Evolutionary conservation across 1,284 basidiomycete genomes (phyloP).

Genomic region (Earliella scabrosa): DNA sequence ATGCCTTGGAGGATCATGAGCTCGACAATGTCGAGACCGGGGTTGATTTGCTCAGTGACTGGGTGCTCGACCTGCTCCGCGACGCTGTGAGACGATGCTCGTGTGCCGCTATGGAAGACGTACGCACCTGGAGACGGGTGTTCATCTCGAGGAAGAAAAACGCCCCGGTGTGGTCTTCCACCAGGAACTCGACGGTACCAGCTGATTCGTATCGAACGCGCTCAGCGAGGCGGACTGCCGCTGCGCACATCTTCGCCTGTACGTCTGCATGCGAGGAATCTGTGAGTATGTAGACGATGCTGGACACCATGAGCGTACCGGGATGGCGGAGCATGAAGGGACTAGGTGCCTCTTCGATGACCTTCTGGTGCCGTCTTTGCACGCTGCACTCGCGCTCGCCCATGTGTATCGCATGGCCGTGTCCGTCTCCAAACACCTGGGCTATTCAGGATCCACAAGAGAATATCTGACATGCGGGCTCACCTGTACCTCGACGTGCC

Average conservation of each 20-base stretch:
- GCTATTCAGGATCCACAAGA: not conserved
- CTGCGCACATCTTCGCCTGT: constrained; percentile 51
- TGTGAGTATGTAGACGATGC: too few species aligned
- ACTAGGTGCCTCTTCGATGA: constrained; percentile 72
- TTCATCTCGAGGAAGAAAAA: constrained; percentile 84
- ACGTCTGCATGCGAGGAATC: constrained; percentile 36
- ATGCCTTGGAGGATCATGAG: constrained; percentile 67
- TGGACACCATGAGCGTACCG: constrained; percentile 32
- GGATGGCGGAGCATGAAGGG: constrained; percentile 49
- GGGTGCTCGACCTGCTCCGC: constrained; percentile 65
- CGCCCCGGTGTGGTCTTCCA: constrained; percentile 54
- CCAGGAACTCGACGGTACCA: constrained; percentile 74
- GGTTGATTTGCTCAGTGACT: constrained; percentile 63
- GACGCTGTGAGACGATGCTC: not conserved
- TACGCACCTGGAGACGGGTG: constrained; percentile 62
- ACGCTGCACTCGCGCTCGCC: constrained; percentile 75
- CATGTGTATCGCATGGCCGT: constrained; percentile 63
- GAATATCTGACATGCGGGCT: constrained; percentile 1
- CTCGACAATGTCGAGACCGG: constrained; percentile 65
- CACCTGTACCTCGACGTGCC: constrained; percentile 74
- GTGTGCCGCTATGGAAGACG: not conserved
- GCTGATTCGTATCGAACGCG: constrained; percentile 62
- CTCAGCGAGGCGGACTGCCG: constrained; percentile 55
- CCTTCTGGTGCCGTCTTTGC: constrained; percentile 76
- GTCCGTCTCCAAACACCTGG: constrained; percentile 69